Base-by-base conservation (phyloP, 768 basidiomycete species). In the Kwoniella mangroviensis region DNA sequence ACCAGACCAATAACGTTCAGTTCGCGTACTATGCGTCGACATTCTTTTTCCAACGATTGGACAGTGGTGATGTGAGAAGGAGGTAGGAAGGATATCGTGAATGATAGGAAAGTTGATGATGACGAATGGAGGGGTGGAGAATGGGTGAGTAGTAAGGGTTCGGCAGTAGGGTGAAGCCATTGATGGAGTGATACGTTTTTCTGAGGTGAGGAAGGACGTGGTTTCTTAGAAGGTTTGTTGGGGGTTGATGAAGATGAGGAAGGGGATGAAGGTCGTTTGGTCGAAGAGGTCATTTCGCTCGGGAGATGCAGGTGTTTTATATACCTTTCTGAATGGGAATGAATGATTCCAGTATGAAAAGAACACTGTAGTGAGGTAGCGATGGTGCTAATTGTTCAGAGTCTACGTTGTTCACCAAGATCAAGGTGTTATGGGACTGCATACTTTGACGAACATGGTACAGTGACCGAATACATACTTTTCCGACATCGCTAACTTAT, bases 91-190 rank as follows among this genome's bases (percentile, higher is more conserved):
- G 72, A 64, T 3, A 77, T 52, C 1, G 79, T 65, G 63, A 79
- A 77, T 12, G 74, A 63, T 3, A 81, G 60, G 67, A 81, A 81
- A 49, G 79, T 81, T 6, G 79, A 81, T 21, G 73, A 70, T 10
- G 72, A 73, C 15, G 52, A 54, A 67, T 81, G 75, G 2, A 81
- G 63, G 2, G 74, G 49, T 17, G 79, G 79, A 7, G 79, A 80
- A 55, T 76, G 74, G 13, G 79, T 60, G 2, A 65, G 12, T 15
- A 76, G 55, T 3, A 67, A 71, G 17, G 75, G 68, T 17, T 73
- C 61, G 9, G 41, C 26, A n/a, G 68, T 56, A 0, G 79, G 79
- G 56, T 80, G 79, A 2, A 80, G 75, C 79, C 79, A 80, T 59
- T 65, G 22, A 64, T 80, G 79, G 17, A 80, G 65, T 11, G 75